Evolutionary conservation across 352 stramenopile genomes (phyloP).

Genomic region (Globisporangium echinulatum): DNA sequence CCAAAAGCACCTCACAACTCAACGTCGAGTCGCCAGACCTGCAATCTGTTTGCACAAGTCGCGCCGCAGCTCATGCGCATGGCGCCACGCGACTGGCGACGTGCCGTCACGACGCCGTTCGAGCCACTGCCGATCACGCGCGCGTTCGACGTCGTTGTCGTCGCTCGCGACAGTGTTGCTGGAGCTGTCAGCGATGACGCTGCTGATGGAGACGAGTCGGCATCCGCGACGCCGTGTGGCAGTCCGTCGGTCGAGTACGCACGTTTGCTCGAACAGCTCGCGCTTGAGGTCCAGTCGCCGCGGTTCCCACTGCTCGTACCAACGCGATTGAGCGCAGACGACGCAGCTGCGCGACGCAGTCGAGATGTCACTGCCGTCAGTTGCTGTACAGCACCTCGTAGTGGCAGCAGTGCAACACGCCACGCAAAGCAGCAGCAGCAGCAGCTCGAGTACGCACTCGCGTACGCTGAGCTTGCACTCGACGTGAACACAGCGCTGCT

Average conservation of each 20-base stretch:
- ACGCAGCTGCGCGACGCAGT: background rate
- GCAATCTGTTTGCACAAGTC: conserved; percentile 13
- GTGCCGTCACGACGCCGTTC: conserved; percentile 24
- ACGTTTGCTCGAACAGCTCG: conserved; percentile 33
- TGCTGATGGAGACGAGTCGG: background rate
- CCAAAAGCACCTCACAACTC: no score
- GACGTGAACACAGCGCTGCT: conserved; percentile 51
- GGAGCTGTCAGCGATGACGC: background rate
- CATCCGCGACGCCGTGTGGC: conserved; percentile 3
- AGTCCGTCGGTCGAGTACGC: conserved; percentile 39
- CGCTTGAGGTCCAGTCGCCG: conserved; percentile 56
- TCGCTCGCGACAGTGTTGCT: background rate
- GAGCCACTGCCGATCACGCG: conserved; percentile 31
- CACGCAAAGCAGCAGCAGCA: no score
- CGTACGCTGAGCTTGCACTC: conserved; percentile 16
- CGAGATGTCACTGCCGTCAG: background rate
- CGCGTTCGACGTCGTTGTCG: conserved; percentile 22
- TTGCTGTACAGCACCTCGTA: no score
- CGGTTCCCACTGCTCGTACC: conserved; percentile 50
- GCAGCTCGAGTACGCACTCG: background rate
- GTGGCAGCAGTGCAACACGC: no score
- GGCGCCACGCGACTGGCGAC: conserved; percentile 22
- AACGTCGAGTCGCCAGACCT: no score
- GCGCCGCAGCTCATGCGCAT: conserved; percentile 11
- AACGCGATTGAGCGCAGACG: no score